Conservation (phyloP, 768 basidiomycete species). For the Clitopilus passeckerianus region DNA sequence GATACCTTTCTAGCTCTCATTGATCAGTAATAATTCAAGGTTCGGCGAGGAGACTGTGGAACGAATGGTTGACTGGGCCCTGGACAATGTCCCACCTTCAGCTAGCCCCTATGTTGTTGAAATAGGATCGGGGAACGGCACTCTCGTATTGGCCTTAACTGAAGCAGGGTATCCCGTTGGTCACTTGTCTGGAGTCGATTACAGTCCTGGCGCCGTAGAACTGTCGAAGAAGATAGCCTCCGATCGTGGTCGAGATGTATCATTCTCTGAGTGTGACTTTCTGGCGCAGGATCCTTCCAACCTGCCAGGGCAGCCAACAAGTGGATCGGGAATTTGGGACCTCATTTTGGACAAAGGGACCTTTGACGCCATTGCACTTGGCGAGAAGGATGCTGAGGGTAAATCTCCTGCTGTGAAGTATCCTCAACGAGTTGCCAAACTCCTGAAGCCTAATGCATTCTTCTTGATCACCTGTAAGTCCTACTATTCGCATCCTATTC, state of each 20-base stretch:
- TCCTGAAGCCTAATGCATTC: constrained; percentile 62
- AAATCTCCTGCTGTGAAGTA: constrained; percentile 52
- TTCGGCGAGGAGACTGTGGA: constrained; percentile 73
- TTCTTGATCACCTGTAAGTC: constrained; percentile 79
- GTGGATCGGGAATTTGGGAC: constrained; percentile 49
- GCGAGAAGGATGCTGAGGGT: constrained; percentile 51
- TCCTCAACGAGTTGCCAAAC: constrained; percentile 45
- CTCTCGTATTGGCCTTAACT: constrained; percentile 63
- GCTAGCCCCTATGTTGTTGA: constrained; percentile 57
- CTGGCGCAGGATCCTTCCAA: constrained; percentile 45
- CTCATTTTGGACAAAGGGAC: constrained; percentile 85
- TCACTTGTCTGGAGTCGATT: constrained; percentile 66
- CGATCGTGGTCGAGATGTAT: constrained; percentile 37
- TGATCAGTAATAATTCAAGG: constrained; percentile 34
- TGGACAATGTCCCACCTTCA: constrained; percentile 46
- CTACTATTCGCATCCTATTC: not conserved
- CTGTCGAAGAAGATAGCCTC: constrained; percentile 56
- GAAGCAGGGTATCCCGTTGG: constrained; percentile 59
- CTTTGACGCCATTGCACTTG: constrained; percentile 79
- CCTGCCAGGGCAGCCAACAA: constrained; percentile 17
- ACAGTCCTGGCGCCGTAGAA: constrained; percentile 66
- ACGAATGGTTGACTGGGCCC: constrained; percentile 77
- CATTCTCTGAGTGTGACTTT: constrained; percentile 63
- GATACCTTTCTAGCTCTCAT: not conserved
- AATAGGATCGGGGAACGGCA: constrained; percentile 79